Evolutionary conservation across 1,139 yeast genomes (phyloP).

Genomic region (Saccharomyces hybrid): DNA sequence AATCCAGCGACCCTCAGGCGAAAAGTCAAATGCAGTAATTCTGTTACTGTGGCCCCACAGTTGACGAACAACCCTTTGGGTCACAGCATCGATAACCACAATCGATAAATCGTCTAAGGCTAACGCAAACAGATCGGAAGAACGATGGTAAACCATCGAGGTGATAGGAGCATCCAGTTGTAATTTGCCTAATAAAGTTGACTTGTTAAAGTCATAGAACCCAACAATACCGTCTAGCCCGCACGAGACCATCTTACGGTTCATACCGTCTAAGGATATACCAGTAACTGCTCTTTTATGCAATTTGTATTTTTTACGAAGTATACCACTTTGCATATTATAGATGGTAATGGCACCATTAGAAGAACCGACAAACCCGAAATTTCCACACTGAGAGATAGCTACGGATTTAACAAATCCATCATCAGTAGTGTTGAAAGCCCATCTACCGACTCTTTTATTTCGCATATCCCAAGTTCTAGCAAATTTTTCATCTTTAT

Average conservation of each 20-base stretch:
- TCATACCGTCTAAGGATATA: slow-evolving; percentile 81
- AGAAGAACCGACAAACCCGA: slow-evolving; percentile 87
- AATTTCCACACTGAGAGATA: slow-evolving; percentile 90
- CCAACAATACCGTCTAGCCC: slow-evolving; percentile 89
- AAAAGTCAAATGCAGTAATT: slow-evolving; percentile 80
- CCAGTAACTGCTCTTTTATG: slow-evolving; percentile 86
- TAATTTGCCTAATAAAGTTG: slow-evolving; percentile 60
- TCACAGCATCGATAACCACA: slow-evolving; percentile 71
- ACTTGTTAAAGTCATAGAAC: slow-evolving; percentile 75
- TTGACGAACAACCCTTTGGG: slow-evolving; percentile 78
- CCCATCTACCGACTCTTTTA: slow-evolving; percentile 73
- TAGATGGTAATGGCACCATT: slow-evolving; percentile 82
- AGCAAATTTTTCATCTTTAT: slow-evolving; percentile 75
- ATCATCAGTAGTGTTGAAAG: slow-evolving; percentile 63
- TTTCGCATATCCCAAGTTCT: slow-evolving; percentile 86
- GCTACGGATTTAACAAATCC: slow-evolving; percentile 77
- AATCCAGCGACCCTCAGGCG: slow-evolving; percentile 95
- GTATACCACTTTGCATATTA: slow-evolving; percentile 82
- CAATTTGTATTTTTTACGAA: slow-evolving; percentile 55
- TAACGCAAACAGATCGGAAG: slow-evolving; percentile 78
- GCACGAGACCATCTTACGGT: slow-evolving; percentile 74
- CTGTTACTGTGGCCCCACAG: slow-evolving; percentile 86
- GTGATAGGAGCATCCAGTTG: slow-evolving; percentile 74
- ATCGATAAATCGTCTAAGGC: slow-evolving; percentile 83
- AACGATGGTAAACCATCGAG: slow-evolving; percentile 62